Base-by-base conservation (phyloP, 495 filamentous ascomycete species). In the Paragyromitra xinjiangensis region DNA sequence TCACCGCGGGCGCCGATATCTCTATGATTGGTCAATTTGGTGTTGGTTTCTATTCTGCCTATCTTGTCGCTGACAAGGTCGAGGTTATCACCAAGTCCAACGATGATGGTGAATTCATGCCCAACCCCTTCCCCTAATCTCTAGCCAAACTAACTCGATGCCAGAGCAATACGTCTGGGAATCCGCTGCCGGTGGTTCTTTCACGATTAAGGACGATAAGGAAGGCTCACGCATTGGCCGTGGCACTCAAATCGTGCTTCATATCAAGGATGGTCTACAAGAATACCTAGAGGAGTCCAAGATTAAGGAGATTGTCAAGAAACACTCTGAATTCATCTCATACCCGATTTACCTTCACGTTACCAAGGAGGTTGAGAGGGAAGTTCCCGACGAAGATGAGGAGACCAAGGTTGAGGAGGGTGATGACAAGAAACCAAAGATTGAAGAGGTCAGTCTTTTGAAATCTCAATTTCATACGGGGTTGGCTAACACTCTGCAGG, bases 311-410 rank as follows among this genome's bases (percentile, higher is more conserved):
- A 94, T 99, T 78, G 93, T 99, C 87, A 98, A 98, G 93, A 99
- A 99, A 92, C 95, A 99, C 92, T 98, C 95, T 85, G 95, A 99
- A 89, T 99, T 99, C 91, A 99, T 99, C 89, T 98, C 96, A 66
- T 99, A 99, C 90, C 95, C 95, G 81, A 99, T 99, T 90, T 99
- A 97, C 89, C 95, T 99, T 74, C 95, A 99, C 86, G 93, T 98
- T 84, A 86, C 92, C 84, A 99, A 99, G 90, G 96, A 98, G 92
- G 95, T 91, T 82, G 95, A 99, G 93, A 97, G 88, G 83, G 95
- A 99, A 88, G 94, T 98, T 77, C 94, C 94, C 72, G 96, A 98
- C 85, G 96, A 98, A 88, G 94, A 98, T 64, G 95, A 92, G 53
- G 88, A 91, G 85, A 85, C 85, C 77, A 87, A 86, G 50, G 87